Conservation (phyloP, 1,139 yeast species). For the Keqinozyma sinolaborantium region DNA sequence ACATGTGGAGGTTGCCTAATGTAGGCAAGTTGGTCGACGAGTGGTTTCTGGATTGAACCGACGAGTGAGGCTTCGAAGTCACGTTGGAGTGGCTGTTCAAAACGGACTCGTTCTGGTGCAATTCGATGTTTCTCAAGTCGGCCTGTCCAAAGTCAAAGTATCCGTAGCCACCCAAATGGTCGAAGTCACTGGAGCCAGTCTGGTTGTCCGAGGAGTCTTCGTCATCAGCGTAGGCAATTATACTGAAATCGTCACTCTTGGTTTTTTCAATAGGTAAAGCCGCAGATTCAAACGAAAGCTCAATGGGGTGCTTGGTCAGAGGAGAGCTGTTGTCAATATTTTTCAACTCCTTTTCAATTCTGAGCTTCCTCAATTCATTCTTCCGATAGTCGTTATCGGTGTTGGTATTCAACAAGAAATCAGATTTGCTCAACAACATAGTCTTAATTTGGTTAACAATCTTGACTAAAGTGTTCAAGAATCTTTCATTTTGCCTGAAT, state of each 20-base stretch:
- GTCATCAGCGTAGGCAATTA: slow-evolving; percentile 1
- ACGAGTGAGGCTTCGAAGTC: slow-evolving; percentile 13
- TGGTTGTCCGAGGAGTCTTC: slow-evolving; percentile 6
- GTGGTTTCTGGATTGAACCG: slow-evolving; percentile 26
- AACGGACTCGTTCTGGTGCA: slow-evolving; percentile 11
- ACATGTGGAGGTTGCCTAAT: slow-evolving; percentile 6
- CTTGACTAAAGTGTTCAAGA: slow-evolving; percentile 59
- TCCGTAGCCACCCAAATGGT: slow-evolving; percentile 66
- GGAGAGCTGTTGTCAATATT: slow-evolving; percentile 25
- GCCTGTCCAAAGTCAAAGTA: slow-evolving; percentile 69
- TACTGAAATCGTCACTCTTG: slow-evolving; percentile 5
- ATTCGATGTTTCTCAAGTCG: slow-evolving; percentile 18
- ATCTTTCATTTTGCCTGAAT: slow-evolving; percentile 68
- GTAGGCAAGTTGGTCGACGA: slow-evolving; percentile 26
- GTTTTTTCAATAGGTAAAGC: slow-evolving; percentile 16
- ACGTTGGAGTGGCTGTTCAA: slow-evolving; percentile 21
- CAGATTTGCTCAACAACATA: slow-evolving; percentile 40
- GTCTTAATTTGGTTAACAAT: slow-evolving; percentile 53
- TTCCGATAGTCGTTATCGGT: slow-evolving; percentile 34
- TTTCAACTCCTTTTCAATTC: slow-evolving; percentile 35
- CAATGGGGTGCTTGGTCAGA: slow-evolving; percentile 36
- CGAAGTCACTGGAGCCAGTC: slow-evolving; percentile 17
- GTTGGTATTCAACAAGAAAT: slow-evolving; percentile 24
- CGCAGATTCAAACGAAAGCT: slow-evolving; percentile 20
- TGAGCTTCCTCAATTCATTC: slow-evolving; percentile 30